Percentiles rank a stretch among this genome's conserved stretches.
These are phyloP conservation scores for Pilobolus umbonatus DNA, from an alignment of 192 early-diverging fungal genomes.

Conservation along the genomic window DNA sequence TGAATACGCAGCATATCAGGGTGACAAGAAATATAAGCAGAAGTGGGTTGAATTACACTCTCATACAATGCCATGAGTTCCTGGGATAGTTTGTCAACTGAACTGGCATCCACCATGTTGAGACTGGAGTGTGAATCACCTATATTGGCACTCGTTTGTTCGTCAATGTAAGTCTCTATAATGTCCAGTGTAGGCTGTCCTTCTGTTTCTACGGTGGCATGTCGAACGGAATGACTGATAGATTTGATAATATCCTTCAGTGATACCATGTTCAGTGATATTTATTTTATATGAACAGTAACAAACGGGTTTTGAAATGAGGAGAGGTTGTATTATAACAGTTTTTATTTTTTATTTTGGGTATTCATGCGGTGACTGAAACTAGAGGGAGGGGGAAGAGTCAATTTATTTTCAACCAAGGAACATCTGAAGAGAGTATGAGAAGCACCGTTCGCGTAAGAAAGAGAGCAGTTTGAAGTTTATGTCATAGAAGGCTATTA, in stretches of 20 bases:
- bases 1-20: conserved; percentile 9
- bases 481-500: too few species aligned
- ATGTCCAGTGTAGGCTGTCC: conserved; percentile 23
- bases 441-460: too few species aligned
- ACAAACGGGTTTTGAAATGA: too few species aligned
- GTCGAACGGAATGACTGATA: neutral
- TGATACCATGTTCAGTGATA: conserved; percentile 8
- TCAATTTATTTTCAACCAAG: too few species aligned
- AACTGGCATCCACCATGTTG: neutral
- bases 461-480: too few species aligned
- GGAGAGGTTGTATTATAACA: too few species aligned
- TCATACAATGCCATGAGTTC: conserved; percentile 20
- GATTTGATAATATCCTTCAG: conserved; percentile 12
- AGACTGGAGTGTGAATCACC: conserved; percentile 1
- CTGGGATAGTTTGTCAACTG: conserved; percentile 26
- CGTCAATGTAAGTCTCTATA: conserved; percentile 33
- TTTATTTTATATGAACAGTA: too few species aligned
- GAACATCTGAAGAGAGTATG: too few species aligned
- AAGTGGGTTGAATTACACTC: neutral
- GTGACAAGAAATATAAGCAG: conserved; percentile 15
- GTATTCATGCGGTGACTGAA: too few species aligned
- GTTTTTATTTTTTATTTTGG: too few species aligned
- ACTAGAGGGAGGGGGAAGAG: too few species aligned
- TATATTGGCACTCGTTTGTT: conserved; percentile 16
- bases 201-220: conserved; percentile 9